These are phyloP conservation scores for Podaxis carcinomalis DNA, from an alignment of 768 basidiomycete species.

Conservation along the genomic window DNA sequence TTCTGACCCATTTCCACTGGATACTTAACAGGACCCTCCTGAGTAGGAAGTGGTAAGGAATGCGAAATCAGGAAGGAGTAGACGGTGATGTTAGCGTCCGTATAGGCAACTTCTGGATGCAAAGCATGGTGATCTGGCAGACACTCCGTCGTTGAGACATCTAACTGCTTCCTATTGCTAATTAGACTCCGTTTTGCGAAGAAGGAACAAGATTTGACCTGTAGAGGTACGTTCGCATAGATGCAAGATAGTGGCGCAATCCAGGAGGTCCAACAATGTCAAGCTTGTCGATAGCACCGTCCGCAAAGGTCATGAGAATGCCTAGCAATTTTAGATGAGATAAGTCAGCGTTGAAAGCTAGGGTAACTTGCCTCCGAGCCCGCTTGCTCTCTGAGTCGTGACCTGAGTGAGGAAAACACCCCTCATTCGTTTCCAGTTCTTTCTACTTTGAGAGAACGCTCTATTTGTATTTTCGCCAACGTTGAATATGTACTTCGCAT, in stretches of 20 bases:
- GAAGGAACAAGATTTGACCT: slow-evolving; percentile 40
- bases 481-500: slow-evolving; percentile 86
- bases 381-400: slow-evolving; percentile 57
- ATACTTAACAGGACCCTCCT: background rate
- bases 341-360: background rate
- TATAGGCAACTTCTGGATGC: slow-evolving; percentile 26
- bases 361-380: slow-evolving; percentile 62
- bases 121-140: slow-evolving; percentile 5
- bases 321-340: slow-evolving; percentile 36
- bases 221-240: slow-evolving; percentile 62
- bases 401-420: slow-evolving; percentile 72
- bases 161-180: slow-evolving; percentile 43
- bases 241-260: slow-evolving; percentile 63
- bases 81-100: slow-evolving; percentile 60
- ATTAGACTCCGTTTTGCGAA: slow-evolving; percentile 5
- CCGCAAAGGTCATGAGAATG: slow-evolving; percentile 75
- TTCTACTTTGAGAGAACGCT: slow-evolving; percentile 62
- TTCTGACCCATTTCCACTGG: slow-evolving; percentile 27
- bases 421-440: slow-evolving; percentile 62
- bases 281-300: slow-evolving; percentile 55
- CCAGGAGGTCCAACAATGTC: slow-evolving; percentile 72
- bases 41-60: background rate
- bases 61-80: slow-evolving; percentile 52
- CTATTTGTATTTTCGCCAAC: slow-evolving; percentile 78
- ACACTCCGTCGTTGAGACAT: slow-evolving; percentile 38